Conservation (phyloP, 495 filamentous ascomycete species). For the Paragyromitra xinjiangensis region DNA sequence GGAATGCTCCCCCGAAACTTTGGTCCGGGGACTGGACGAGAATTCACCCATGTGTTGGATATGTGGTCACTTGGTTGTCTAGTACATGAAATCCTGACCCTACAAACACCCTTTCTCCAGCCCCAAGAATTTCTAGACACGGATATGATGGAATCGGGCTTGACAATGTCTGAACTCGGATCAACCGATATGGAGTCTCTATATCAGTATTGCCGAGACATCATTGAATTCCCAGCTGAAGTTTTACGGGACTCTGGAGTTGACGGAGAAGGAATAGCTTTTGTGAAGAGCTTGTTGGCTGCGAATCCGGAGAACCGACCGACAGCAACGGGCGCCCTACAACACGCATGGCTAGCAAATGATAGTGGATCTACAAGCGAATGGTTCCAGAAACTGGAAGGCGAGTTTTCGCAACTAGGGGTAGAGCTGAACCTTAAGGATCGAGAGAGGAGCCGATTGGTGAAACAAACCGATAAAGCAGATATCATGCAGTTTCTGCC, state of each 20-base stretch:
- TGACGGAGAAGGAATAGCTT: neutral
- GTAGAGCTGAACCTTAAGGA: neutral
- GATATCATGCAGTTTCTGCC: slow-evolving; percentile 1
- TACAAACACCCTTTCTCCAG: neutral
- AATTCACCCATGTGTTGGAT: neutral
- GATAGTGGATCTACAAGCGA: neutral
- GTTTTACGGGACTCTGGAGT: too few relatives aligned
- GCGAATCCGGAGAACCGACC: neutral
- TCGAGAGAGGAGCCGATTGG: neutral
- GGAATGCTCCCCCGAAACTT: neutral
- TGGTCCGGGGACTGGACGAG: neutral
- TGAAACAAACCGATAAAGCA: neutral
- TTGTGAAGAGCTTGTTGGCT: neutral
- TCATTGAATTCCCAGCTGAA: too few relatives aligned
- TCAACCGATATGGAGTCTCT: neutral
- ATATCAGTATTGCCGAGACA: too few relatives aligned
- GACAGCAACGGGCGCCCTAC: neutral
- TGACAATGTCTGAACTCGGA: neutral
- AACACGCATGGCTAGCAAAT: neutral
- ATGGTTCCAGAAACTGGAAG: neutral
- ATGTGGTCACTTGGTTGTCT: neutral
- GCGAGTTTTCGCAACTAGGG: neutral
- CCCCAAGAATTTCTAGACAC: neutral
- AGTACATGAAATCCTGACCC: neutral
- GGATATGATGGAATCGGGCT: neutral